Evolutionary conservation across 2,329 filamentous ascomycete genomes (phyloP), one percentile per base, ranked within the genome.

Genomic region (Arthrinium phaeospermum): DNA sequence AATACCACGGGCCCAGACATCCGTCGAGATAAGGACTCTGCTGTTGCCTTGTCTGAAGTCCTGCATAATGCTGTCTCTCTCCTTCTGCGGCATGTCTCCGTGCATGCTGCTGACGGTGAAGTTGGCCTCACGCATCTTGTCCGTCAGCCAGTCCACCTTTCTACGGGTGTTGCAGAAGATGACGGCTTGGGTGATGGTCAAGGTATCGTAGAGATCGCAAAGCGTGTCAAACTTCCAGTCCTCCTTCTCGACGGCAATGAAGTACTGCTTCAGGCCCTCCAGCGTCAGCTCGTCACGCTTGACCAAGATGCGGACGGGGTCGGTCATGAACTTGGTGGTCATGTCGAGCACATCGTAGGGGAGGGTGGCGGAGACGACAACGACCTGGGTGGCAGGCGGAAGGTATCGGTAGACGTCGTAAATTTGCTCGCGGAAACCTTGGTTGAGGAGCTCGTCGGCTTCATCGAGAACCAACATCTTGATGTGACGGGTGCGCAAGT

Each of bases 401-500:
- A 99, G 99, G 74, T 95, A 95, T 86, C 98, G 95, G 67, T 99
- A 96, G 80, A 99, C 98, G 80, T 96, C 94, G 81, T 96, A 95
- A 82, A 99, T 99, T 87, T 99, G 96, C 80, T 96, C 96, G 89
- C 99, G 96, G 89, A 99, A 99, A 96, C 96, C 96, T 96, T 99
- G 99, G 90, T 99, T 96, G 89, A 99, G 90, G 96, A 99, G 99
- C 84, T 96, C 96, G 88, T 99, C 96, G 84, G 96, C 96, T 91
- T 99, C 96, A 79, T 99, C 96, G 71, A 99, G 94, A 71, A 98
- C 96, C 74, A 99, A 88, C 13, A 97, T 89, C 82, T 91, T 94
- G 76, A 99, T 86, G 72, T 91, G 84, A n/a, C 88, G 90, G 0
- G 91, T 83, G 77, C 97, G 90, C 75, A 99, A 88, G 79, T 93